Conservation (phyloP, 1,139 yeast genomes). For the Suhomyces bokatorum region DNA sequence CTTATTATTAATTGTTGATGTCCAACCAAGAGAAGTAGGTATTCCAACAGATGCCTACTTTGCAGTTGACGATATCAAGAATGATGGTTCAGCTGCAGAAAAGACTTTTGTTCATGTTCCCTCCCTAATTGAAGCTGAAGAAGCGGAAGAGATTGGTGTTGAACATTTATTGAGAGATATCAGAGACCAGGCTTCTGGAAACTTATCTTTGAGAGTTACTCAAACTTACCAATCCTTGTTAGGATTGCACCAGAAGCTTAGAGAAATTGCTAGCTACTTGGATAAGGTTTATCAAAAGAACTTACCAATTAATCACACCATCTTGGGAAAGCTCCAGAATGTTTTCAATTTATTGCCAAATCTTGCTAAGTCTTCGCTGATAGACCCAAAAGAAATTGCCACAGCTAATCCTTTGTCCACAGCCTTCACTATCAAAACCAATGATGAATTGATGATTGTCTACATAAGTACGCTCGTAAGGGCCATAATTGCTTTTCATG, state of each 20-base stretch:
- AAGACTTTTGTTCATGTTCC: constrained; percentile 93
- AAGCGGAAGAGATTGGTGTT: constrained; percentile 98
- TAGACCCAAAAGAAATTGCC: constrained; percentile 12
- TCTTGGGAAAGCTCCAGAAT: constrained; percentile 90
- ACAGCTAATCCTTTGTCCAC: constrained; percentile 55
- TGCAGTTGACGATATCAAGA: constrained; percentile 93
- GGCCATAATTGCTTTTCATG: constrained; percentile 95
- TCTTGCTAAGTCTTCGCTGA: constrained; percentile 45
- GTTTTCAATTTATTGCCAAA: constrained; percentile 92
- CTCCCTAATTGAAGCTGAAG: constrained; percentile 92
- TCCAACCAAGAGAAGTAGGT: constrained; percentile 77
- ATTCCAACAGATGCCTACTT: constrained; percentile 95
- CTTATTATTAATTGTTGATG: constrained; percentile 85
- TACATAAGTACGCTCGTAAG: constrained; percentile 88
- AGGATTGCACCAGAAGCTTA: constrained; percentile 79
- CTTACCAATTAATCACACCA: constrained; percentile 86
- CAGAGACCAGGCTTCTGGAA: constrained; percentile 96
- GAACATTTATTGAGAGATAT: constrained; percentile 93
- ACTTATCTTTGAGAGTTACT: constrained; percentile 80
- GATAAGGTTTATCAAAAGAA: constrained; percentile 69
- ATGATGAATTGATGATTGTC: constrained; percentile 93
- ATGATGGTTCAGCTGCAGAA: constrained; percentile 94
- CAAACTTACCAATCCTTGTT: constrained; percentile 85
- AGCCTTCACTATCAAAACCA: constrained; percentile 89
- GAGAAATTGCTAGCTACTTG: constrained; percentile 77